A percentile compares a stretch with the other conserved stretches of the same genome.
phyloP scores from a whole-genome alignment of 352 stramenopile genomes.

The Globisporangium nagaii region DNA sequence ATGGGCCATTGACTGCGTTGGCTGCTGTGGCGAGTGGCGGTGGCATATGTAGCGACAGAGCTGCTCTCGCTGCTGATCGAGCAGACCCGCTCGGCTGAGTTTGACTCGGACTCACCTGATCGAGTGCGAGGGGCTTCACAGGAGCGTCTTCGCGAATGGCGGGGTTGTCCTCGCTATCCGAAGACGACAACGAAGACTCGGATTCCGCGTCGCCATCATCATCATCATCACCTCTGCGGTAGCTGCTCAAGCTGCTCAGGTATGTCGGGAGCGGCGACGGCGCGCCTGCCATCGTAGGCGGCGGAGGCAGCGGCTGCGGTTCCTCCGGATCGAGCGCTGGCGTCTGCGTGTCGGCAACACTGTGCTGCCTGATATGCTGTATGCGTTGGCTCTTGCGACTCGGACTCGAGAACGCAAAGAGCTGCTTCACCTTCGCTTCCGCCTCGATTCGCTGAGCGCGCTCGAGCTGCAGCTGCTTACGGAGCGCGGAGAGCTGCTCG shows the following conservation, averaged over 20 bases:
- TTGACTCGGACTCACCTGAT: not conserved
- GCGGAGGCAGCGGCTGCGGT: constrained; percentile 43
- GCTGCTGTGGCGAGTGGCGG: too few relatives aligned
- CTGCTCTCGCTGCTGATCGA: not conserved
- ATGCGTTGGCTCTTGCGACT: not conserved
- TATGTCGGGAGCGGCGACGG: constrained; percentile 32
- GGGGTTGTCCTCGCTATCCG: constrained; percentile 12
- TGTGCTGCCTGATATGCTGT: too few relatives aligned
- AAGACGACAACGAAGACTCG: constrained; percentile 24
- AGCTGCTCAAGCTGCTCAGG: constrained; percentile 20
- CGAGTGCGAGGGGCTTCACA: not conserved
- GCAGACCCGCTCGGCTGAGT: not conserved
- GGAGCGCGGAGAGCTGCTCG: constrained; percentile 65
- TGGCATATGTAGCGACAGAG: not conserved
- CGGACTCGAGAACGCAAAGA: constrained; percentile 16
- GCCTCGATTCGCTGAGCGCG: constrained; percentile 58
- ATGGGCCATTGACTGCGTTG: too few relatives aligned
- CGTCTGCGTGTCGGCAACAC: too few relatives aligned
- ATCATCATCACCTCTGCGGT: not conserved
- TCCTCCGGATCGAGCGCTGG: constrained; percentile 21
- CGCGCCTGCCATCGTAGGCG: constrained; percentile 26
- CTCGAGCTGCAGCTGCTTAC: constrained; percentile 75
- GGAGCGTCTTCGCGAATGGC: not conserved
- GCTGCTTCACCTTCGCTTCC: constrained; percentile 62
- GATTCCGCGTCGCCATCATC: not conserved